A percentile compares a stretch with the other conserved stretches of the same genome.
phyloP scores from a whole-genome alignment of 352 stramenopile species.

The Phytophthora podocarpi region DNA sequence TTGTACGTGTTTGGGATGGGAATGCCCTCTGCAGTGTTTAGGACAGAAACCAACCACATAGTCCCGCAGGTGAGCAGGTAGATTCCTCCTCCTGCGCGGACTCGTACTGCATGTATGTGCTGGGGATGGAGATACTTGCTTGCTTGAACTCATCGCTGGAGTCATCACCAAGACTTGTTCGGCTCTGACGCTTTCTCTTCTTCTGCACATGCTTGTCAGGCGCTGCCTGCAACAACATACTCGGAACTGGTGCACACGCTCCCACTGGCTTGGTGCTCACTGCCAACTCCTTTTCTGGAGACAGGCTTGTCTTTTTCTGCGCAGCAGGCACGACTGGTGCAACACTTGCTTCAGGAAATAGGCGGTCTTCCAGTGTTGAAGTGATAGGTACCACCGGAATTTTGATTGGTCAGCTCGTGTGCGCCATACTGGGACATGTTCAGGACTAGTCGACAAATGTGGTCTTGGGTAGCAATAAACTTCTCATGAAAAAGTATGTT shows the following conservation, averaged over 20 bases:
- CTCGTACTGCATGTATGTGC: neutral
- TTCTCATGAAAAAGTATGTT: constrained; percentile 17
- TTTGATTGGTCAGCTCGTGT: neutral
- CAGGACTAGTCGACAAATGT: constrained; percentile 7
- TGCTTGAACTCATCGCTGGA: neutral
- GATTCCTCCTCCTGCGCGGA: neutral
- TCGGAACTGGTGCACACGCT: no score
- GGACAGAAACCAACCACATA: constrained; percentile 9
- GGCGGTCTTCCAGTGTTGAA: neutral
- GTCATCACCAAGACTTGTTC: neutral
- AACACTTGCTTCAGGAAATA: constrained; percentile 9
- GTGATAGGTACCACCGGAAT: constrained; percentile 9
- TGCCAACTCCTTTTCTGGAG: no score
- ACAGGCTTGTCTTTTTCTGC: no score
- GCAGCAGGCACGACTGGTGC: no score
- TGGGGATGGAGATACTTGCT: neutral
- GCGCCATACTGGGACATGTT: constrained; percentile 2
- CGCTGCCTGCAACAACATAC: no score
- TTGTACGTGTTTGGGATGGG: neutral
- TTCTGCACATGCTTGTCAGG: neutral
- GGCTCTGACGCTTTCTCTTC: neutral
- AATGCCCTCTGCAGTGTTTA: constrained; percentile 1
- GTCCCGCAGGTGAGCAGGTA: neutral
- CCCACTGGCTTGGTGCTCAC: no score
- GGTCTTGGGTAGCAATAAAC: neutral